These are phyloP conservation scores for Teunomyces lycoperdinae DNA, from an alignment of 805 yeast species.

Conservation along the genomic window DNA sequence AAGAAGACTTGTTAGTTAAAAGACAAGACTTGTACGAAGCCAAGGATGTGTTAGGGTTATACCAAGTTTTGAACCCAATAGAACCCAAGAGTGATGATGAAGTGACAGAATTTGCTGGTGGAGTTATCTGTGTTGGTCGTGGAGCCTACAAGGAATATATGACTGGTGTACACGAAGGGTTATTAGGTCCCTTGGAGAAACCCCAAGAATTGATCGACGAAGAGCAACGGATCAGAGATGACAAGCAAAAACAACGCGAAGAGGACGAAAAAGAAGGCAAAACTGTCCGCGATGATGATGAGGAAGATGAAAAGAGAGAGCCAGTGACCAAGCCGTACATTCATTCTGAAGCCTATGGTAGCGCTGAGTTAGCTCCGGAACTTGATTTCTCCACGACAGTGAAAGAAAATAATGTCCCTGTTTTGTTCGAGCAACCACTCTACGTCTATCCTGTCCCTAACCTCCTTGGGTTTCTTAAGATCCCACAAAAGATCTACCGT, in stretches of 20 bases:
- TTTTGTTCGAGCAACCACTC: conserved; percentile 73
- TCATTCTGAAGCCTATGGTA: conserved; percentile 51
- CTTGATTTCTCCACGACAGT: conserved; percentile 37
- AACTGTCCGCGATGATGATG: conserved; percentile 17
- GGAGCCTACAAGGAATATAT: conserved; percentile 95
- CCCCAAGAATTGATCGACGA: conserved; percentile 31
- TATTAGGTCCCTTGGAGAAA: conserved; percentile 78
- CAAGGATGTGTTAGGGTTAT: conserved; percentile 57
- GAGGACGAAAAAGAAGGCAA: conserved; percentile 13
- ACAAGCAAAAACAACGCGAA: conserved; percentile 12
- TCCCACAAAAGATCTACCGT: conserved; percentile 73
- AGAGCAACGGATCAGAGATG: conserved; percentile 12
- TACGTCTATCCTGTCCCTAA: conserved; percentile 75
- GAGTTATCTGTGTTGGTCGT: conserved; percentile 88
- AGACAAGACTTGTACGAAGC: conserved; percentile 40
- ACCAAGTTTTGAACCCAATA: conserved; percentile 28
- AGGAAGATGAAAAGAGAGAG: conserved; percentile 28
- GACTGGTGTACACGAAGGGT: conserved; percentile 89
- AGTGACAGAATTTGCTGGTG: conserved; percentile 60
- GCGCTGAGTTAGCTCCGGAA: conserved; percentile 59
- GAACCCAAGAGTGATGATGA: conserved; percentile 47
- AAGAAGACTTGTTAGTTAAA: conserved; percentile 22
- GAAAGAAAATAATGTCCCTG: conserved; percentile 45
- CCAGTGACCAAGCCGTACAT: conserved; percentile 68
- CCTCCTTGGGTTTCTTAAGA: conserved; percentile 70